Evolutionary conservation across 495 filamentous ascomycete genomes (phyloP).

Genomic region (Chaetomium fimeti): DNA sequence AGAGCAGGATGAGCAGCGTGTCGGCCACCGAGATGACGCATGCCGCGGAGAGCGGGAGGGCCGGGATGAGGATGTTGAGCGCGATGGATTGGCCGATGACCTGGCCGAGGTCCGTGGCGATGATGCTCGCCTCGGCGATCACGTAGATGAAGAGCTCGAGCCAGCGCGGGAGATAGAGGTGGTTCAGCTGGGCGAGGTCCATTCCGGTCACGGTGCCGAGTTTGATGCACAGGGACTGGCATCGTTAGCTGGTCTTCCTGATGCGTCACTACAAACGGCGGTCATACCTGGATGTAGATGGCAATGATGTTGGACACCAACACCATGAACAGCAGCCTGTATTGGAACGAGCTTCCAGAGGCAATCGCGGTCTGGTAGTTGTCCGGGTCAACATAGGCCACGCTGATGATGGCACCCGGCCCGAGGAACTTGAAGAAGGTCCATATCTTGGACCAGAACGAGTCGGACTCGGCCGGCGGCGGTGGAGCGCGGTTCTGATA

Average conservation of each 20-base stretch:
- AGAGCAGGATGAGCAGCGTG: conserved; percentile 80
- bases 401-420: conserved; percentile 5
- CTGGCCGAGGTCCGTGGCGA: conserved; percentile 63
- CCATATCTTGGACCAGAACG: not conserved
- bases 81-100: conserved; percentile 90
- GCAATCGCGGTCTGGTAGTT: conserved; percentile 40
- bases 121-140: conserved; percentile 34
- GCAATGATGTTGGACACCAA: conserved; percentile 37
- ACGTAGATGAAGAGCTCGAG: conserved; percentile 33
- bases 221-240: conserved; percentile 30
- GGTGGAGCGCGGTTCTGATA: not conserved
- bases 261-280: not conserved
- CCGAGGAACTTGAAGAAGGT: not conserved
- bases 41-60: conserved; percentile 80
- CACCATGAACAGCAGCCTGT: conserved; percentile 36
- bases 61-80: conserved; percentile 73
- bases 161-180: conserved; percentile 36
- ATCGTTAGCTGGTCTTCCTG: not conserved
- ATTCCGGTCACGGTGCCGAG: conserved; percentile 37
- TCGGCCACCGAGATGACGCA: conserved; percentile 84
- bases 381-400: conserved; percentile 32
- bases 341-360: conserved; percentile 34
- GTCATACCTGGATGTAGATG: conserved; percentile 31
- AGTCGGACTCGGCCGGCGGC: not conserved
- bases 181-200: conserved; percentile 32